Evolutionary conservation across 2,329 filamentous ascomycete genomes (phyloP).

Genomic region (Colletotrichum sojae): DNA sequence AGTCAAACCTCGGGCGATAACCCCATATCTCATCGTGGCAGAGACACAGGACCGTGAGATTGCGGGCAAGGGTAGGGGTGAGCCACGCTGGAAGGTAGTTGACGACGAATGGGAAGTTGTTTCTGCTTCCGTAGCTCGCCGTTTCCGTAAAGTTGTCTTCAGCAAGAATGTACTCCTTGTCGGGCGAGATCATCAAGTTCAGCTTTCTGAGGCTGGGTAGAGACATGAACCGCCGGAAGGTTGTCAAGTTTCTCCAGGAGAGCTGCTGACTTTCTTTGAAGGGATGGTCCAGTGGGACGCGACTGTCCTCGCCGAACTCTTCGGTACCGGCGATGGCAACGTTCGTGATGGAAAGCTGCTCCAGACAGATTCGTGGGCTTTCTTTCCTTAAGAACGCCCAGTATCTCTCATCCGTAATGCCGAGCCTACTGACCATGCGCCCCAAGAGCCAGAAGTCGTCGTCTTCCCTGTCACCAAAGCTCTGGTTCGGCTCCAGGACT

Average conservation of each 20-base stretch:
- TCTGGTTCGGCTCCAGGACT: not conserved
- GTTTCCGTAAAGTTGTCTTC: not conserved
- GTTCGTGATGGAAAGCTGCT: conserved; percentile 6
- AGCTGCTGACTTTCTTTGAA: not conserved
- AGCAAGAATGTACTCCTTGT: not conserved
- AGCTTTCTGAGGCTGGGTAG: conserved; percentile 3
- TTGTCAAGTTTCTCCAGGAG: not conserved
- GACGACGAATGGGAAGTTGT: conserved; percentile 31
- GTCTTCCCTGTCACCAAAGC: not conserved
- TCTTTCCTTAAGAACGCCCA: not conserved
- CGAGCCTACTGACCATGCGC: not conserved
- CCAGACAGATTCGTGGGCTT: not conserved
- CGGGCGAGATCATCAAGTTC: not conserved
- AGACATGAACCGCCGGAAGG: not conserved
- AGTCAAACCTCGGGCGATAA: conserved; percentile 55
- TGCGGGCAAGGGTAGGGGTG: conserved; percentile 24
- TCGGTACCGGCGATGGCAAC: not conserved
- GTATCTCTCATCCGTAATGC: not conserved
- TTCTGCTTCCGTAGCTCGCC: not conserved
- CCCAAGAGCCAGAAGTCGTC: not conserved
- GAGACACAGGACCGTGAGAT: conserved; percentile 55
- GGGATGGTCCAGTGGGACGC: too few species aligned
- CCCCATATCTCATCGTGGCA: conserved; percentile 56
- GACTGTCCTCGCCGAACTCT: too few species aligned
- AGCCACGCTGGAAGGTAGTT: conserved; percentile 46